These are phyloP conservation scores for Calophaca sinica DNA, from an alignment of 306 rosid species.

Conservation along the genomic window DNA sequence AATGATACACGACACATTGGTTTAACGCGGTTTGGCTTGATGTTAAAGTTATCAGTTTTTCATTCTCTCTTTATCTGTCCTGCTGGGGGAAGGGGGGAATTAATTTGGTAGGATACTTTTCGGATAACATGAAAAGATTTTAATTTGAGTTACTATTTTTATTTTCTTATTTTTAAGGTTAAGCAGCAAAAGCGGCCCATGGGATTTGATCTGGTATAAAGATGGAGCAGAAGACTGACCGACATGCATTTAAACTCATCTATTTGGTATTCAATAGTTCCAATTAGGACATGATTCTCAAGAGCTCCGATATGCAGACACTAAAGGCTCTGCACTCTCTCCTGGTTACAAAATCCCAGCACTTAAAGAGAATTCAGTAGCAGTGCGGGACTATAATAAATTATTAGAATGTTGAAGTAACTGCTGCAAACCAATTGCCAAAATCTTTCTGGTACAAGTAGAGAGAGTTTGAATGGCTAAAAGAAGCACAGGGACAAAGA, in stretches of 20 bases:
- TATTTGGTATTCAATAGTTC: constrained; percentile 18
- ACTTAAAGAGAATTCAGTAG: constrained; percentile 18
- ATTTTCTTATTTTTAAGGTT: constrained; percentile 58
- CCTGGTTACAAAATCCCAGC: not conserved
- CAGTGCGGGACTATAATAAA: constrained; percentile 16
- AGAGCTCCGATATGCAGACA: constrained; percentile 29
- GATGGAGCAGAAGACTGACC: constrained; percentile 59
- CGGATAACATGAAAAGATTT: constrained; percentile 17
- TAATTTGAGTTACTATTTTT: constrained; percentile 23
- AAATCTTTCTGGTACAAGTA: constrained; percentile 28
- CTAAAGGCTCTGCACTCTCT: constrained; percentile 19
- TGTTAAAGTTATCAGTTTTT: not conserved
- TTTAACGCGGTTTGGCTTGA: constrained; percentile 22
- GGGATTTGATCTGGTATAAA: constrained; percentile 71
- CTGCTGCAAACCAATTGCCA: constrained; percentile 28
- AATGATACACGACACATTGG: constrained; percentile 6
- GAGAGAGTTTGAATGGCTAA: constrained; percentile 22
- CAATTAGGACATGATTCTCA: constrained; percentile 32
- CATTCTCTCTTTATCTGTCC: not conserved
- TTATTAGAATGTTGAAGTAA: constrained; percentile 18
- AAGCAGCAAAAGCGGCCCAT: constrained; percentile 82
- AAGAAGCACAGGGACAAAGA: constrained; percentile 27
- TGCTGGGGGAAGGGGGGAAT: not conserved
- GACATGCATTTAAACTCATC: constrained; percentile 21
- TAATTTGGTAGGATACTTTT: not conserved